A percentile compares a stretch with the other conserved stretches of the same genome.
phyloP scores from a whole-genome alignment of 1,284 basidiomycete genomes.

The Inonotus hispidus region DNA sequence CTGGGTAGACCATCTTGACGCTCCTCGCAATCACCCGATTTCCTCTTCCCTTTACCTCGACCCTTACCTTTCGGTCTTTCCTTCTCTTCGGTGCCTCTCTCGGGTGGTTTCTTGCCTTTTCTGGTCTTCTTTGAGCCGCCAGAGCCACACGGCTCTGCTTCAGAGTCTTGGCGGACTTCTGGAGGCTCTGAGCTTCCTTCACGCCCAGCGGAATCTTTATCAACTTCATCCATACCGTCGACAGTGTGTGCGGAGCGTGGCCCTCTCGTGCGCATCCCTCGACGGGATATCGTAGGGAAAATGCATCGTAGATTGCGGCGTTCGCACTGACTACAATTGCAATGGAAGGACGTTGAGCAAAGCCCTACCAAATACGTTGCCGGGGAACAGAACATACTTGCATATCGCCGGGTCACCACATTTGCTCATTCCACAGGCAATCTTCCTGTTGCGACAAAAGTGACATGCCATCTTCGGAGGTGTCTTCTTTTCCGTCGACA shows the following conservation, averaged over 20 bases:
- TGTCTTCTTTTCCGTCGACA: constrained; percentile 13
- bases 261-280: constrained; percentile 14
- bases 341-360: background rate
- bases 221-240: constrained; percentile 10
- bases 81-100: background rate
- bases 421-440: constrained; percentile 13
- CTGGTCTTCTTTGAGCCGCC: background rate
- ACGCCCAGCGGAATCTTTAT: constrained; percentile 2
- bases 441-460: constrained; percentile 18
- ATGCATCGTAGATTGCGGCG: constrained; percentile 14
- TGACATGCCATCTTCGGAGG: constrained; percentile 17
- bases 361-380: background rate
- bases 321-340: constrained; percentile 11
- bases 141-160: background rate
- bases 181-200: background rate
- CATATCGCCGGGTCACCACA: constrained; percentile 11
- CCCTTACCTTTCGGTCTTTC: background rate
- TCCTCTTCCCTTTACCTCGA: background rate
- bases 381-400: constrained; percentile 10
- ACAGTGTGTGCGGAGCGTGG: constrained; percentile 7
- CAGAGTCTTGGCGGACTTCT: background rate
- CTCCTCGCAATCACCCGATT: background rate
- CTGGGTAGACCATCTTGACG: background rate
- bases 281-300: constrained; percentile 16
- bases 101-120: background rate